Evolutionary conservation across 192 early-diverging fungal species (phyloP).

Genomic region (Linnemannia hyalina): DNA sequence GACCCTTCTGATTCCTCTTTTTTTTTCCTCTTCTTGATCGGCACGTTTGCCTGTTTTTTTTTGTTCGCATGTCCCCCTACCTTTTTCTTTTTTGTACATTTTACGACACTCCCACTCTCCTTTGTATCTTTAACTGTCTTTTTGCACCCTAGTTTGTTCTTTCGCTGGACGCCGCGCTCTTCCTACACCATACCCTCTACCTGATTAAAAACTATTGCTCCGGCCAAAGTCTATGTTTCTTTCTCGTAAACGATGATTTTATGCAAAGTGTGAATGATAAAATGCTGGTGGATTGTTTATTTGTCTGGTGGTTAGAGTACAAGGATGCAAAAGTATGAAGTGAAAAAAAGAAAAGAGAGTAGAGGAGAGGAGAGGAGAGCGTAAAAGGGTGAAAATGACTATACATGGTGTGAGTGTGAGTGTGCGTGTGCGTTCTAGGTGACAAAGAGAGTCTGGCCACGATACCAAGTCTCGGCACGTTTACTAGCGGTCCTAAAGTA

Average conservation of each 20-base stretch:
- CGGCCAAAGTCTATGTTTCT: too few relatives aligned
- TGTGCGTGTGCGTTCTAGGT: slow-evolving; percentile 13
- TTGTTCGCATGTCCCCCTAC: background rate
- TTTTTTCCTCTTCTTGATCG: background rate
- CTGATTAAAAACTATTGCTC: background rate
- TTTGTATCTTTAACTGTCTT: background rate
- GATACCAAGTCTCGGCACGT: slow-evolving; percentile 43
- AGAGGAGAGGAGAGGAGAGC: background rate
- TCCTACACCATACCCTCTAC: background rate
- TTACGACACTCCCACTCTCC: background rate
- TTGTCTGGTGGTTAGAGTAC: background rate
- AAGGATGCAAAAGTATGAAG: background rate
- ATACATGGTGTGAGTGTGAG: background rate
- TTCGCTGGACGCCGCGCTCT: too few relatives aligned
- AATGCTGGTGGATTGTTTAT: background rate
- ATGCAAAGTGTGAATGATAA: background rate
- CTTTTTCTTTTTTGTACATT: background rate
- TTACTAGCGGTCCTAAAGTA: slow-evolving; percentile 41
- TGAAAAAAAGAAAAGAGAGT: background rate
- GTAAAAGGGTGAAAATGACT: background rate
- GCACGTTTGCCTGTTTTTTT: too few relatives aligned
- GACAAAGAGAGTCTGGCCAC: slow-evolving; percentile 27
- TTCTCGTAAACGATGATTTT: too few relatives aligned
- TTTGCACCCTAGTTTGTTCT: background rate
- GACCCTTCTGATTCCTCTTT: background rate